phyloP scores from a whole-genome alignment of 176 grass and related monocot genomes.

The Zea luxurians region DNA sequence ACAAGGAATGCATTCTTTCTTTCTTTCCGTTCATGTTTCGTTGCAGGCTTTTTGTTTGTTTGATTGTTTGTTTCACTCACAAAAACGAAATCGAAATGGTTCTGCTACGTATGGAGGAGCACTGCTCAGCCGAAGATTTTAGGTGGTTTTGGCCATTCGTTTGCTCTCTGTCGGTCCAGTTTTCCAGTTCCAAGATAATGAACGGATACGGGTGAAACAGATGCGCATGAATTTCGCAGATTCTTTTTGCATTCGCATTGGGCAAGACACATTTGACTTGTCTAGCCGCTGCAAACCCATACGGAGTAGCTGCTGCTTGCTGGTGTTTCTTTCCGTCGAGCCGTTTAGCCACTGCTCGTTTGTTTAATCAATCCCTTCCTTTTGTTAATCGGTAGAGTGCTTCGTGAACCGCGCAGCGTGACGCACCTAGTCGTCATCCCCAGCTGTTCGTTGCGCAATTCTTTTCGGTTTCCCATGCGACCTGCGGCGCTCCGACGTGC shows the following conservation, averaged over 20 bases:
- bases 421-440: constrained; percentile 39
- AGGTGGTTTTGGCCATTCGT: neutral
- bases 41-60: neutral
- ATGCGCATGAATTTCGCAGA: constrained; percentile 11
- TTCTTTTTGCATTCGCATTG: constrained; percentile 39
- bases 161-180: neutral
- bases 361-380: constrained; percentile 15
- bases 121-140: neutral
- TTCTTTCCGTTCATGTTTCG: neutral
- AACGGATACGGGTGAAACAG: constrained; percentile 1
- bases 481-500: neutral
- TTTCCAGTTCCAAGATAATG: neutral
- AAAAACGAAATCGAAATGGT: neutral
- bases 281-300: neutral
- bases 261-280: constrained; percentile 40
- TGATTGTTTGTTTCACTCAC: neutral
- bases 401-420: constrained; percentile 21
- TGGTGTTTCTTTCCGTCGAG: constrained; percentile 21
- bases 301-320: neutral
- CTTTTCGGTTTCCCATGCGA: neutral
- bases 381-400: constrained; percentile 26
- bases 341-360: constrained; percentile 25
- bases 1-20: neutral
- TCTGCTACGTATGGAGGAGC: neutral
- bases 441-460: neutral